Percentiles rank a stretch among this genome's conserved stretches.
phyloP scores from a whole-genome alignment of 495 filamentous ascomycete genomes.

The Talaromyces ruber region DNA sequence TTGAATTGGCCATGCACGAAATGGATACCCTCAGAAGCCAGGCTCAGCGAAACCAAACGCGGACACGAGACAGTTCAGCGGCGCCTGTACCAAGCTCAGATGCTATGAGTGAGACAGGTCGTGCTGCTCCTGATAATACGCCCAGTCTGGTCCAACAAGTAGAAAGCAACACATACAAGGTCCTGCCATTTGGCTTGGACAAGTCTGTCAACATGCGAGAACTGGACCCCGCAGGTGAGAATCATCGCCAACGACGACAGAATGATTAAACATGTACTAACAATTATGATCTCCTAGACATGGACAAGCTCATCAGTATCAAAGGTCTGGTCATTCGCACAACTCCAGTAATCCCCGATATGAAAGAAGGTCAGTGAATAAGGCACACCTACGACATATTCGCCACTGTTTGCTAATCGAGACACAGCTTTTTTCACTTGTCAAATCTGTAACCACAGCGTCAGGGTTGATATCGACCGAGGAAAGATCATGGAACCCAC shows the following conservation, averaged over 20 bases:
- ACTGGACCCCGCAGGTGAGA: constrained; percentile 72
- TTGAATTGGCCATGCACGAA: constrained; percentile 75
- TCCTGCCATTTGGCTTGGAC: constrained; percentile 86
- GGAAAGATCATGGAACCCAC: constrained; percentile 95
- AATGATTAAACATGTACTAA: constrained; percentile 6
- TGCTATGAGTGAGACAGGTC: constrained; percentile 34
- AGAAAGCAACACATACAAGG: constrained; percentile 67
- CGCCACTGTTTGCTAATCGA: background rate
- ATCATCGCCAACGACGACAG: background rate
- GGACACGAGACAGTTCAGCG: constrained; percentile 56
- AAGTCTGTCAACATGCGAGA: constrained; percentile 86
- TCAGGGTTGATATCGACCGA: constrained; percentile 85
- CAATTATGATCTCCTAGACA: constrained; percentile 46
- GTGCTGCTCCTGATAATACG: constrained; percentile 28
- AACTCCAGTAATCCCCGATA: constrained; percentile 93
- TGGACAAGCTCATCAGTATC: constrained; percentile 93
- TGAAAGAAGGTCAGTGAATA: constrained; percentile 63
- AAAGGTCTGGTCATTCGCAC: constrained; percentile 96
- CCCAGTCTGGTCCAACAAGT: constrained; percentile 57
- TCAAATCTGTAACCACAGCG: constrained; percentile 80
- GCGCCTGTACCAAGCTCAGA: constrained; percentile 71
- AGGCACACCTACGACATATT: background rate
- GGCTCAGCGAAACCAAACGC: constrained; percentile 37
- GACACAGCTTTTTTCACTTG: constrained; percentile 82
- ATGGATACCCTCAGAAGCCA: constrained; percentile 61